These are phyloP conservation scores for Mucor velutinosus DNA, from an alignment of 371 early-diverging fungal genomes.

Conservation along the genomic window DNA sequence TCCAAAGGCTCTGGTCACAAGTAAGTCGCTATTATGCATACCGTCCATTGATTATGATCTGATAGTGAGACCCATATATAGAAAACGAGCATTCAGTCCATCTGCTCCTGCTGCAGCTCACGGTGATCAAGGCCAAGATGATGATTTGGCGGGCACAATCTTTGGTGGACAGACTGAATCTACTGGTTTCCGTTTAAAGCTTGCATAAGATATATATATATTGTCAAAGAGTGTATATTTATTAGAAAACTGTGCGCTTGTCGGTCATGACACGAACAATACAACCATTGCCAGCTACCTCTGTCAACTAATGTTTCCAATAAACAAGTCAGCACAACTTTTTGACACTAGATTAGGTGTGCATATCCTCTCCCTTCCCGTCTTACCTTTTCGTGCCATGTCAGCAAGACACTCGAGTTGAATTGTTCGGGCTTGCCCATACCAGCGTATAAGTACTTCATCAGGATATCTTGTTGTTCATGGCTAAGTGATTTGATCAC, in stretches of 20 bases:
- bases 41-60: not conserved
- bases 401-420: conserved; percentile 78
- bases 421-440: conserved; percentile 85
- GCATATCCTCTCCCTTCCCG: no score
- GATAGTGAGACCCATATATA: not conserved
- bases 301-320: conserved; percentile 62
- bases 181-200: conserved; percentile 58
- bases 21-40: conserved; percentile 18
- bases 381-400: conserved; percentile 92
- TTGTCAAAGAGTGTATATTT: not conserved
- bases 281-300: conserved; percentile 82
- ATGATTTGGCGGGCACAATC: conserved; percentile 51
- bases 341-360: no score
- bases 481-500: conserved; percentile 61
- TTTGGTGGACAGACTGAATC: conserved; percentile 60
- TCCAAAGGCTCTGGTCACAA: conserved; percentile 80
- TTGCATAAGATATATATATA: conserved; percentile 24
- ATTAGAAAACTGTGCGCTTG: conserved; percentile 67
- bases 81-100: conserved; percentile 58
- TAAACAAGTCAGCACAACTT: not conserved
- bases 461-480: conserved; percentile 76
- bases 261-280: conserved; percentile 92
- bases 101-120: conserved; percentile 69
- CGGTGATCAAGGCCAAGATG: conserved; percentile 51
- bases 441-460: conserved; percentile 92